These are phyloP conservation scores for Ambrosiella xylebori DNA, from an alignment of 2,329 filamentous ascomycete species.

Conservation along the genomic window DNA sequence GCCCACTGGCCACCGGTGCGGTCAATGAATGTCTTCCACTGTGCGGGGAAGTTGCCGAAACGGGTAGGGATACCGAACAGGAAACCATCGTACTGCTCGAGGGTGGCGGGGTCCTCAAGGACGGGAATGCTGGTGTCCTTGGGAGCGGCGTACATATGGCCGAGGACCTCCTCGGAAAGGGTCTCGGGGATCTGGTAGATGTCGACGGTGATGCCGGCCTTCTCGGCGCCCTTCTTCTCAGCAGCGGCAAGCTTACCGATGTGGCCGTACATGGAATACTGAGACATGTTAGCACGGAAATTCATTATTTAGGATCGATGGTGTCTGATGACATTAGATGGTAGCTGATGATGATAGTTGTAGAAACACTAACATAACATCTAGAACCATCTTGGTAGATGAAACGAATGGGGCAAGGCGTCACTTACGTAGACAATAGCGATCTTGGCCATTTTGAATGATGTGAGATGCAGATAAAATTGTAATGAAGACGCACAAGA, in stretches of 20 bases:
- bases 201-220: conserved; percentile 65
- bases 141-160: conserved; percentile 77
- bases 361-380: not conserved
- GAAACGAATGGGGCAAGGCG: not conserved
- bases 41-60: conserved; percentile 91
- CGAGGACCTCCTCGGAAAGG: conserved; percentile 62
- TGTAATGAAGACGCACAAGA: not conserved
- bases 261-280: conserved; percentile 95
- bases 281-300: not conserved
- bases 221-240: conserved; percentile 78
- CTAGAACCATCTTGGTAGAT: not conserved
- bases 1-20: conserved; percentile 73
- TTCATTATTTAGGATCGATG: not conserved
- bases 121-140: conserved; percentile 53
- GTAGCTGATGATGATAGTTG: not conserved
- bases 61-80: conserved; percentile 89
- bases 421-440: conserved; percentile 71
- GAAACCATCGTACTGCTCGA: conserved; percentile 70
- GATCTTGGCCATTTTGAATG: conserved; percentile 58
- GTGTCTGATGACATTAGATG: not conserved
- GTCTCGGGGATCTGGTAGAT: conserved; percentile 85
- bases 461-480: not conserved
- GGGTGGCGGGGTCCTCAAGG: conserved; percentile 36
- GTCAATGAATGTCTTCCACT: conserved; percentile 94
- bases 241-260: conserved; percentile 69